These are phyloP conservation scores for Ceratocystis harringtonii DNA, from an alignment of 2,329 filamentous ascomycete species.

Conservation along the genomic window DNA sequence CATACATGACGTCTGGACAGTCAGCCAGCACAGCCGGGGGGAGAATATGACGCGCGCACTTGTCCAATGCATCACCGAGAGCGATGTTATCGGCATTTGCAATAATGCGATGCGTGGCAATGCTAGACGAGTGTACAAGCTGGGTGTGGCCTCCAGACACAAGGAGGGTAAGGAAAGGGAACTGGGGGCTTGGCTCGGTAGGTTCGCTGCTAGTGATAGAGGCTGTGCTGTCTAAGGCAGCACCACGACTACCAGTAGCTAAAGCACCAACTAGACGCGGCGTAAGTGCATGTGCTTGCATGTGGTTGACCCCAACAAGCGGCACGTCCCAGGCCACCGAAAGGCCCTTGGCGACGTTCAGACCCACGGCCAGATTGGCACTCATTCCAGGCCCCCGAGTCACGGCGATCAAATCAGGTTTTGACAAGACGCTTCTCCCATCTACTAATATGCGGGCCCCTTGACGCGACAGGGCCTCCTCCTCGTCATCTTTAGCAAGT, in stretches of 20 bases:
- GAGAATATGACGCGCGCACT: conserved; percentile 62
- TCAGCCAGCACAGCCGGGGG: conserved; percentile 42
- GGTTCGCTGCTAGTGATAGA: neutral
- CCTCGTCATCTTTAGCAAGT: conserved; percentile 16
- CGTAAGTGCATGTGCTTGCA: conserved; percentile 92
- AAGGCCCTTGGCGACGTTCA: conserved; percentile 77
- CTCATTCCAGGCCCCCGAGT: conserved; percentile 86
- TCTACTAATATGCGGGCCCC: neutral
- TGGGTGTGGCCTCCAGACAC: conserved; percentile 88
- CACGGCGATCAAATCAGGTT: conserved; percentile 74
- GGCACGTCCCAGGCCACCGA: conserved; percentile 71
- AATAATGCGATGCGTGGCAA: conserved; percentile 58
- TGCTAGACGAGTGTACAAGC: conserved; percentile 55
- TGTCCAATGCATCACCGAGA: conserved; percentile 82
- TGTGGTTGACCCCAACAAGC: conserved; percentile 79
- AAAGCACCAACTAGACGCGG: conserved; percentile 60
- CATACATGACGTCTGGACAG: conserved; percentile 60
- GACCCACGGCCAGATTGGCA: conserved; percentile 58
- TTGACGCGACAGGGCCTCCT: conserved; percentile 18
- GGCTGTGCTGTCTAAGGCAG: neutral
- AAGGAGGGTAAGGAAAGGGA: conserved; percentile 77
- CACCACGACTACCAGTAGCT: conserved; percentile 12
- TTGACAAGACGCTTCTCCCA: conserved; percentile 22
- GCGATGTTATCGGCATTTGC: conserved; percentile 65
- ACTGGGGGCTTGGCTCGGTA: conserved; percentile 25